phyloP scores from a whole-genome alignment of 306 rosid species.

The Boehmeria nivea region DNA sequence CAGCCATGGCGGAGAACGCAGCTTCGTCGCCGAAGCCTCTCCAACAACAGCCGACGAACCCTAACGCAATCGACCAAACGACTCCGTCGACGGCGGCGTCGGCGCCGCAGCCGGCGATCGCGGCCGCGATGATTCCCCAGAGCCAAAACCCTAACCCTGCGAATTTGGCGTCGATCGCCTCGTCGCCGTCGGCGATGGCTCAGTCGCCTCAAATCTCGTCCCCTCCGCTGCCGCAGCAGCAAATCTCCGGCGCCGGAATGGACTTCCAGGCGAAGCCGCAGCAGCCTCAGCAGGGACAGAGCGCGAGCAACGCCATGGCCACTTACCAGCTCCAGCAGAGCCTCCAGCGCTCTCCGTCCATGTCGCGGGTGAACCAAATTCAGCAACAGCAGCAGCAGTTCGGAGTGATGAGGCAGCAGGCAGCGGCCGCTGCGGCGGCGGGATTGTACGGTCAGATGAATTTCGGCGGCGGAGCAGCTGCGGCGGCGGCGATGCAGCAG shows the following conservation, averaged over 20 bases:
- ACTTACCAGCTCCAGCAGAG: constrained; percentile 56
- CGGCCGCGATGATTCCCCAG: constrained; percentile 23
- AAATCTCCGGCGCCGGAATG: constrained; percentile 34
- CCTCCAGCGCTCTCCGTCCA: constrained; percentile 55
- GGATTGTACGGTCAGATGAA: constrained; percentile 63
- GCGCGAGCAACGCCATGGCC: constrained; percentile 36
- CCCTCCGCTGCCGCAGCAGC: constrained; percentile 44
- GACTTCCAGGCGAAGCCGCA: constrained; percentile 36
- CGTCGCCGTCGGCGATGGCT: constrained; percentile 30
- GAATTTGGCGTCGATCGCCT: background rate
- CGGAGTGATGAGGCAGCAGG: constrained; percentile 58
- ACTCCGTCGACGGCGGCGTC: constrained; percentile 11
- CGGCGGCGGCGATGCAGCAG: constrained; percentile 42
- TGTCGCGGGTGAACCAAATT: constrained; percentile 55
- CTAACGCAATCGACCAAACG: constrained; percentile 27
- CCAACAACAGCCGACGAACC: constrained; percentile 29
- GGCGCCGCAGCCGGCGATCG: background rate
- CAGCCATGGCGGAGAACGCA: constrained; percentile 47
- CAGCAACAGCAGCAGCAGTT: constrained; percentile 64
- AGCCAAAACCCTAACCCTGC: background rate
- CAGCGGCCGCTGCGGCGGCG: constrained; percentile 17
- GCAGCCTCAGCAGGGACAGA: constrained; percentile 28
- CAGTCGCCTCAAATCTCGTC: constrained; percentile 60
- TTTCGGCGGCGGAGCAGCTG: constrained; percentile 43
- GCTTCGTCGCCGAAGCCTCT: constrained; percentile 42